These are phyloP conservation scores for Inonotus hispidus DNA, from an alignment of 1,284 basidiomycete genomes.

Conservation along the genomic window DNA sequence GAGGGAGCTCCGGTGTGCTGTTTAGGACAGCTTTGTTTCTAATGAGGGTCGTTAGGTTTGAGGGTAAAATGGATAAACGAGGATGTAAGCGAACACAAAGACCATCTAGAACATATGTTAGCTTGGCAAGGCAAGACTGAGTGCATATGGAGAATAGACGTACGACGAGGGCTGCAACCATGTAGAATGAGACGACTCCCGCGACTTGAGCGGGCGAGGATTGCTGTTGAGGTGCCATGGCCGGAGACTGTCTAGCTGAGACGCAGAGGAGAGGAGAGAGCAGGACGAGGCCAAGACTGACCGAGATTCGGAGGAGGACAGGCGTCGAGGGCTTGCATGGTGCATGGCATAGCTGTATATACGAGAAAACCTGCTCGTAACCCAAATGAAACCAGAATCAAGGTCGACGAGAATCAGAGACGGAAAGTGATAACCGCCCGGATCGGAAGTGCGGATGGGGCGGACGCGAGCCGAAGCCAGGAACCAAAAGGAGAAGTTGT, in stretches of 20 bases:
- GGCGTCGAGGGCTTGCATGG: no score
- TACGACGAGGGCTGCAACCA: conserved; percentile 67
- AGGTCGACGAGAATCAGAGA: not conserved
- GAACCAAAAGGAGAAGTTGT: not conserved
- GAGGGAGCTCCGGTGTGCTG: conserved; percentile 58
- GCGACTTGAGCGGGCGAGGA: conserved; percentile 47
- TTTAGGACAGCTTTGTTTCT: conserved; percentile 76
- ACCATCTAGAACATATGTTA: conserved; percentile 22
- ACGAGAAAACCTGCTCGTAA: no score
- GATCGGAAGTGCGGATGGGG: not conserved
- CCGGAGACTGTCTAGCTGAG: not conserved
- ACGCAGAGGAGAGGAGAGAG: not conserved
- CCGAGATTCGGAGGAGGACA: no score
- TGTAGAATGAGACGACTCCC: conserved; percentile 72
- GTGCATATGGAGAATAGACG: conserved; percentile 29
- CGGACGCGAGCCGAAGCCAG: not conserved
- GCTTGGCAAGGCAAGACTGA: conserved; percentile 3
- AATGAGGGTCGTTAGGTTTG: not conserved
- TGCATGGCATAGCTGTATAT: no score
- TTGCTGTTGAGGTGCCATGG: conserved; percentile 28
- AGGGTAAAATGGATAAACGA: not conserved
- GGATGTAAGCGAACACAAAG: conserved; percentile 22
- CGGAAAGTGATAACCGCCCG: not conserved
- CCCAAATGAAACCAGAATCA: not conserved
- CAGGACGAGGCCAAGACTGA: no score